Percentiles rank a stretch among this genome's conserved stretches.
phyloP scores from a whole-genome alignment of 495 filamentous ascomycete genomes.

The Lasiosphaeria hispida region DNA sequence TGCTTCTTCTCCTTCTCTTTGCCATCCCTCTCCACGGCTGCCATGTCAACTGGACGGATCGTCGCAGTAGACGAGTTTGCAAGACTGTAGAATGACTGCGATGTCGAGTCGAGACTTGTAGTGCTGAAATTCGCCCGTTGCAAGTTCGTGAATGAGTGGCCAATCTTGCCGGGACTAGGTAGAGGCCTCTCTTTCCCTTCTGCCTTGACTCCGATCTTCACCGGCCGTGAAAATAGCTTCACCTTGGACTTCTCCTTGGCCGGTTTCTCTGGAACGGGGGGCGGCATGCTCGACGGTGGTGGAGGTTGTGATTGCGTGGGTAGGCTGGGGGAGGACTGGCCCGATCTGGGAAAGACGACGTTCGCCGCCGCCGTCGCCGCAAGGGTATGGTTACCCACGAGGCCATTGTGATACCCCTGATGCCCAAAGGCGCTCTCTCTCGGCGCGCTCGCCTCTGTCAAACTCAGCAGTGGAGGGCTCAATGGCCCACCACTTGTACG shows the following conservation, averaged over 20 bases:
- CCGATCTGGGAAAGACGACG: conserved; percentile 72
- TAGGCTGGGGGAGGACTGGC: conserved; percentile 49
- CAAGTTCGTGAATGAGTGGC: conserved; percentile 57
- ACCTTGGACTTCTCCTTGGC: conserved; percentile 74
- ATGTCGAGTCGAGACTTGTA: conserved; percentile 69
- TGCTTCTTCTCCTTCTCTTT: conserved; percentile 70
- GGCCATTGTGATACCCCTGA: conserved; percentile 64
- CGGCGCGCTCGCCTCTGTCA: conserved; percentile 54
- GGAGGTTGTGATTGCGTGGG: conserved; percentile 28
- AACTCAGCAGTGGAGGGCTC: conserved; percentile 56
- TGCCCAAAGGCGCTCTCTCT: conserved; percentile 51
- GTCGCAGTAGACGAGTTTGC: conserved; percentile 84
- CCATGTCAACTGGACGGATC: conserved; percentile 53
- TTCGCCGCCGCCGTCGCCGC: conserved; percentile 84
- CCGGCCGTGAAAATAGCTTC: conserved; percentile 12
- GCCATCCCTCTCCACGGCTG: conserved; percentile 31
- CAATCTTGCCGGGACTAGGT: conserved; percentile 80
- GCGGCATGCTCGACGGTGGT: conserved; percentile 30
- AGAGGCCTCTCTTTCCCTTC: conserved; percentile 68
- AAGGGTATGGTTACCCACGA: conserved; percentile 61
- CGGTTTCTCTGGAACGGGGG: conserved; percentile 60
- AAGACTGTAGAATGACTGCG: conserved; percentile 74
- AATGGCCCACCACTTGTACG: conserved; percentile 48
- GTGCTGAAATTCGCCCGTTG: conserved; percentile 72
- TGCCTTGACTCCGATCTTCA: conserved; percentile 53